Evolutionary conservation across 768 basidiomycete species (phyloP).

Genomic region (Phlegmacium glaucopus): DNA sequence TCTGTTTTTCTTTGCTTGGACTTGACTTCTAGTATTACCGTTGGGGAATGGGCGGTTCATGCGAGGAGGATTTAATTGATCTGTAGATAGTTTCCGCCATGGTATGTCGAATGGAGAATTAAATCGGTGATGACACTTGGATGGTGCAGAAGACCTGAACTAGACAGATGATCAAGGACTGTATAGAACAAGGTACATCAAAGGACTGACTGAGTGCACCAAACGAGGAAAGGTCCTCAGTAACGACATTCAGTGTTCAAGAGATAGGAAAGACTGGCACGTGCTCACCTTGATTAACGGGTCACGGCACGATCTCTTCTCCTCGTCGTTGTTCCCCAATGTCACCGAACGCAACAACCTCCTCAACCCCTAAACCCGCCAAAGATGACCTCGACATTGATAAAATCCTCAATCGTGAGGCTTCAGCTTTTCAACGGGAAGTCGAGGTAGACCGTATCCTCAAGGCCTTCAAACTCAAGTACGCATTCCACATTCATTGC

Average conservation of each 20-base stretch:
- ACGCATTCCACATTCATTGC: constrained; percentile 19
- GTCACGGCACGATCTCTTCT: too few relatives aligned
- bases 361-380: constrained; percentile 13
- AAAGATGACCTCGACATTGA: constrained; percentile 63
- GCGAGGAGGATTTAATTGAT: constrained; percentile 1
- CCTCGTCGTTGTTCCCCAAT: background rate
- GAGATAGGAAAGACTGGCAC: too few relatives aligned
- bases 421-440: constrained; percentile 83
- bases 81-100: constrained; percentile 10
- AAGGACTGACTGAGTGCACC: too few relatives aligned
- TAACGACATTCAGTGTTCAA: too few relatives aligned
- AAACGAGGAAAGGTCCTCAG: too few relatives aligned
- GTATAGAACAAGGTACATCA: too few relatives aligned
- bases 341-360: constrained; percentile 11
- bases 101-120: constrained; percentile 1
- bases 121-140: constrained; percentile 5
- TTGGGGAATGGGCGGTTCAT: constrained; percentile 2
- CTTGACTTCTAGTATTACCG: constrained; percentile 27
- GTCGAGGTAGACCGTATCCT: constrained; percentile 90
- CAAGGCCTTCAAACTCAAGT: constrained; percentile 97
- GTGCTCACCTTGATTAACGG: too few relatives aligned
- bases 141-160: constrained; percentile 12
- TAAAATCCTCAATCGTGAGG: constrained; percentile 73
- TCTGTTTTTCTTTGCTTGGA: constrained; percentile 60
- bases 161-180: background rate